These are phyloP conservation scores for Serpula lacrymans DNA, from an alignment of 768 basidiomycete genomes.

Conservation along the genomic window DNA sequence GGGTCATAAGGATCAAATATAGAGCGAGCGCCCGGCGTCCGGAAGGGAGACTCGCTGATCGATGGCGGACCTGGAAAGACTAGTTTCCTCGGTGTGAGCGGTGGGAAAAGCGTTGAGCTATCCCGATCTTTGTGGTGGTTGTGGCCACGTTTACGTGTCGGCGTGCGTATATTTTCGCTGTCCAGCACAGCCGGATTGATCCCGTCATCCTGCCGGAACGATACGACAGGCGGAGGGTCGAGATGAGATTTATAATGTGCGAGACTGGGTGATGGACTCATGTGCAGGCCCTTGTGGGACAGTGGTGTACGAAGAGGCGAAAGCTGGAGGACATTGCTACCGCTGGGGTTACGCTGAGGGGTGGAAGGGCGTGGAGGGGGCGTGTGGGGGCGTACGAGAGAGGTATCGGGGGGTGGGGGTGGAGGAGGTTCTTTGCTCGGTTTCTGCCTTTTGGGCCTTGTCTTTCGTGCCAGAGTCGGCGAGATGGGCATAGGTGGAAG, in stretches of 20 bases:
- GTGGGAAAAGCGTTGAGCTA: conserved; percentile 22
- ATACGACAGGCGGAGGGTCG: conserved; percentile 53
- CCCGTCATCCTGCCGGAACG: conserved; percentile 22
- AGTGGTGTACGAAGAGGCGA: conserved; percentile 66
- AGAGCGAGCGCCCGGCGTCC: conserved; percentile 41
- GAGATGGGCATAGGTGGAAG: conserved; percentile 45
- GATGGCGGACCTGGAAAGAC: conserved; percentile 28
- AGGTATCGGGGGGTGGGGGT: conserved; percentile 21
- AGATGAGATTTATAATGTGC: conserved; percentile 67
- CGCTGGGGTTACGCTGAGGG: conserved; percentile 28
- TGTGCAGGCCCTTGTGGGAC: conserved; percentile 64
- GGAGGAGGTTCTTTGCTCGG: conserved; percentile 15
- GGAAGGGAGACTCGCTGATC: conserved; percentile 40
- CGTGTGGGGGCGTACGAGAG: conserved; percentile 19
- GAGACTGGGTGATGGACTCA: conserved; percentile 65
- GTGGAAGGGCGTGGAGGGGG: conserved; percentile 40
- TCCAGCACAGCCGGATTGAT: conserved; percentile 36
- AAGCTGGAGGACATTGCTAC: conserved; percentile 34
- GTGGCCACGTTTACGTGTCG: conserved; percentile 39
- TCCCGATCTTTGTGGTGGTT: conserved; percentile 18
- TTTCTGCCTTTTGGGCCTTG: conserved; percentile 17
- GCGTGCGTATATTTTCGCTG: conserved; percentile 40
- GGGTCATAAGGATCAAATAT: conserved; percentile 76
- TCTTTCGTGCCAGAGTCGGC: conserved; percentile 41
- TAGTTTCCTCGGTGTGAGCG: conserved; percentile 44